A percentile compares a stretch with the other conserved stretches of the same genome.
Evolutionary conservation across 169 alveolate genomes (phyloP).

Genomic region (Eimeria sp.): DNA sequence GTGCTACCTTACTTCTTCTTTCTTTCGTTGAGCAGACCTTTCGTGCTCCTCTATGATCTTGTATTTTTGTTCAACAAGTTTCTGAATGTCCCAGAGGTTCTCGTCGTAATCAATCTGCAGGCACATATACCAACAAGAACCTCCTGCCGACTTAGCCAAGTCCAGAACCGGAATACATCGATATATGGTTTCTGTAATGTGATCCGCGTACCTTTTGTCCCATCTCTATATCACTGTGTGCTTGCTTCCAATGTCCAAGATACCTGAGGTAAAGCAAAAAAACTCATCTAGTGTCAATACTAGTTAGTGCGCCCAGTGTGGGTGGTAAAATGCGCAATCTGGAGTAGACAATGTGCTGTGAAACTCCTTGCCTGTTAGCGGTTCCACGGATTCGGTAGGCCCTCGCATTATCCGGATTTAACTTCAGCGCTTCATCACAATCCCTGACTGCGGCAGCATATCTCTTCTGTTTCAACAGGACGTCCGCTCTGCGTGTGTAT

Average conservation of each 20-base stretch:
- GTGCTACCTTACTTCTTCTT: slow-evolving; percentile 79
- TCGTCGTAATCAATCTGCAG: slow-evolving; percentile 88
- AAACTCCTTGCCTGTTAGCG: slow-evolving; percentile 85
- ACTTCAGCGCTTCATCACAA: slow-evolving; percentile 88
- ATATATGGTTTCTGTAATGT: not conserved
- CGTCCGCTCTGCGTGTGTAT: slow-evolving; percentile 88
- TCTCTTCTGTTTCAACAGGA: slow-evolving; percentile 85
- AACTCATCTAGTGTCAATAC: not conserved
- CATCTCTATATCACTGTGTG: slow-evolving; percentile 88
- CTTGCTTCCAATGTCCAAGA: slow-evolving; percentile 88
- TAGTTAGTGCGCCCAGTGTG: not conserved
- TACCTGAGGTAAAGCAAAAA: slow-evolving; percentile 51
- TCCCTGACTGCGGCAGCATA: slow-evolving; percentile 88
- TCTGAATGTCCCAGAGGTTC: slow-evolving; percentile 89
- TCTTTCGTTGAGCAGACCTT: slow-evolving; percentile 67
- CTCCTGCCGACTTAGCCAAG: not conserved
- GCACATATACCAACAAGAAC: not conserved
- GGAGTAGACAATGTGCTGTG: not conserved
- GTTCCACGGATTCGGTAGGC: slow-evolving; percentile 88
- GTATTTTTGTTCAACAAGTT: slow-evolving; percentile 88
- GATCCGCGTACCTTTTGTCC: slow-evolving; percentile 85
- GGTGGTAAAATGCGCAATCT: not conserved
- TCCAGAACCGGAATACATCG: not conserved
- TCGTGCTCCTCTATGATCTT: slow-evolving; percentile 87
- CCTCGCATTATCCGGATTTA: slow-evolving; percentile 88